A percentile compares a stretch with the other conserved stretches of the same genome.
phyloP scores from a whole-genome alignment of 2,329 filamentous ascomycete genomes.

The Trichoderma breve region DNA sequence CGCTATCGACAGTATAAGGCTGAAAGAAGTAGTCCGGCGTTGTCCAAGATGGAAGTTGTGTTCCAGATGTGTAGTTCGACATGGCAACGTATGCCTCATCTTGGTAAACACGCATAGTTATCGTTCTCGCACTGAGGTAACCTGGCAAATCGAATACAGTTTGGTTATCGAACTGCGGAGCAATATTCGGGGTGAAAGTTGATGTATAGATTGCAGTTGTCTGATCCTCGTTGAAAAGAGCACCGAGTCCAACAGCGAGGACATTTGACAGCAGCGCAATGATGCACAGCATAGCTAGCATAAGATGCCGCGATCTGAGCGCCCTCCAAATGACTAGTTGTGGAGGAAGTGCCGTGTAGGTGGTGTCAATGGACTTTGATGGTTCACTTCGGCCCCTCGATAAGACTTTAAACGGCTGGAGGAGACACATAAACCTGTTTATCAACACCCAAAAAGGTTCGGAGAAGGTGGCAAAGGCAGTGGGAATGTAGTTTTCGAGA shows the following conservation, averaged over 20 bases:
- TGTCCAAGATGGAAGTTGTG: slow-evolving; percentile 50
- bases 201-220: background rate
- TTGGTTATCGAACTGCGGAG: slow-evolving; percentile 25
- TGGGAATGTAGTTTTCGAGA: slow-evolving; percentile 52
- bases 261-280: slow-evolving; percentile 52
- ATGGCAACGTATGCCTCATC: slow-evolving; percentile 36
- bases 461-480: slow-evolving; percentile 51
- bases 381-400: slow-evolving; percentile 36
- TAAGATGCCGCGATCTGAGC: slow-evolving; percentile 41
- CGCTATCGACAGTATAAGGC: background rate
- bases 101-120: slow-evolving; percentile 20
- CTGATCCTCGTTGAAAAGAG: slow-evolving; percentile 45
- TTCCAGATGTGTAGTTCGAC: slow-evolving; percentile 45
- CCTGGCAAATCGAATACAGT: slow-evolving; percentile 18
- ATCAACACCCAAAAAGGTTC: slow-evolving; percentile 58
- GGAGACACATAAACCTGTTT: slow-evolving; percentile 50
- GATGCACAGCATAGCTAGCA: slow-evolving; percentile 46
- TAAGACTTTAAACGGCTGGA: slow-evolving; percentile 55
- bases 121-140: background rate
- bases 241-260: slow-evolving; percentile 50
- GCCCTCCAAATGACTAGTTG: slow-evolving; percentile 50
- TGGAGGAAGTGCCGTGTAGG: slow-evolving; percentile 55
- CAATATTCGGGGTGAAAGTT: slow-evolving; percentile 22
- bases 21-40: slow-evolving; percentile 28
- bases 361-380: slow-evolving; percentile 40